phyloP scores from a whole-genome alignment of 495 filamentous ascomycete genomes.

The Trichodelitschia bisporula region DNA sequence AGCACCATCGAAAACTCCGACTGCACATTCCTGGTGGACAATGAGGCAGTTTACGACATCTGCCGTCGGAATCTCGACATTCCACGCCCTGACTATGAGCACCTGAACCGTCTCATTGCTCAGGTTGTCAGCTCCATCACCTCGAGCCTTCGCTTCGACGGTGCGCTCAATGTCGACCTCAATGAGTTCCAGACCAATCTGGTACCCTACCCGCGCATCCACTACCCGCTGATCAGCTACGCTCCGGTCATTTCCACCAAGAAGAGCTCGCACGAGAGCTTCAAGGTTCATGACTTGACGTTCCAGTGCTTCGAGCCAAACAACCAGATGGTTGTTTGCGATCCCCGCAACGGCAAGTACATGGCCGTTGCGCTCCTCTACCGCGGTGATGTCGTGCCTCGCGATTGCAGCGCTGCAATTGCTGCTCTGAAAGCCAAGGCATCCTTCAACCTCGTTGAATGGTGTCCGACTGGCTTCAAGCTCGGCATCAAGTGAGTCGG shows the following conservation, averaged over 20 bases:
- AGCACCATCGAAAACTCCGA: slow-evolving; percentile 86
- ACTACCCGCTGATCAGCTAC: slow-evolving; percentile 77
- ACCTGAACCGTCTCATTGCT: slow-evolving; percentile 74
- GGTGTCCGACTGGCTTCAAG: slow-evolving; percentile 95
- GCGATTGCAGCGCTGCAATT: slow-evolving; percentile 58
- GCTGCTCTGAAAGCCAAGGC: slow-evolving; percentile 63
- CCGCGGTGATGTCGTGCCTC: slow-evolving; percentile 71
- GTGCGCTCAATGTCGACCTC: slow-evolving; percentile 75
- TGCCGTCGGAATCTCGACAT: slow-evolving; percentile 77
- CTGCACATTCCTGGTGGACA: slow-evolving; percentile 82
- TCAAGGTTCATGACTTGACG: slow-evolving; percentile 70
- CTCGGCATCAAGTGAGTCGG: slow-evolving; percentile 84
- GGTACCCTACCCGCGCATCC: slow-evolving; percentile 77
- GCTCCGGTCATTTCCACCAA: slow-evolving; percentile 62
- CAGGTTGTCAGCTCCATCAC: slow-evolving; percentile 77
- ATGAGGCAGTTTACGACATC: slow-evolving; percentile 84
- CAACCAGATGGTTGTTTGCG: slow-evolving; percentile 93
- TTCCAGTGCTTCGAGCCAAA: slow-evolving; percentile 84
- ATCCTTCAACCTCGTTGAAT: slow-evolving; percentile 82
- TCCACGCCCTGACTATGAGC: slow-evolving; percentile 63
- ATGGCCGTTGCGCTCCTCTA: slow-evolving; percentile 83
- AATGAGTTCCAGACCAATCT: slow-evolving; percentile 92
- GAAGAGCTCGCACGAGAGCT: slow-evolving; percentile 75
- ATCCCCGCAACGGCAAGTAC: slow-evolving; percentile 81
- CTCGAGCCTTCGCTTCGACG: slow-evolving; percentile 71